These are phyloP conservation scores for Cordia subcordata DNA, from an alignment of 257 asterid species.

Conservation along the genomic window DNA sequence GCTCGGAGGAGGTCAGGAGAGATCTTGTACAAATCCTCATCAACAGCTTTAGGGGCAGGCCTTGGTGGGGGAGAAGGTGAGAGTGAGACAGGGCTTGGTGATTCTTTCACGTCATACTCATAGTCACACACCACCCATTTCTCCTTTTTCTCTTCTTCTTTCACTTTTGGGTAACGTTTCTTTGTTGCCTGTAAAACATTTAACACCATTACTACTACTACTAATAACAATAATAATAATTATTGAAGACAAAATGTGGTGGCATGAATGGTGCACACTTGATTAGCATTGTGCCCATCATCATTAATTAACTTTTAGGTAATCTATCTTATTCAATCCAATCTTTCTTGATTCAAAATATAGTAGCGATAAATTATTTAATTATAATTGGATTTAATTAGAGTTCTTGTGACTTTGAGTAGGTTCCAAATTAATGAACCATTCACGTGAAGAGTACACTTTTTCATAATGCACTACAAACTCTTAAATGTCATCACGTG, in stretches of 20 bases:
- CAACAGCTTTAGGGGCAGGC: slow-evolving; percentile 55
- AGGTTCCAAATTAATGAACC: no score
- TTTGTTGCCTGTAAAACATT: slow-evolving; percentile 31
- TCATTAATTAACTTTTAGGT: no score
- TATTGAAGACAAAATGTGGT: not conserved
- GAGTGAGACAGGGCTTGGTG: slow-evolving; percentile 29
- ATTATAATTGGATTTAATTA: no score
- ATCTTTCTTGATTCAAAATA: no score
- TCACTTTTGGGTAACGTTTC: slow-evolving; percentile 23
- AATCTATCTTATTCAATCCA: no score
- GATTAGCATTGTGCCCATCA: no score
- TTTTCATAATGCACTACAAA: not conserved
- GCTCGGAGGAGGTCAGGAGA: slow-evolving; percentile 63
- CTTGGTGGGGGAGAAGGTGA: slow-evolving; percentile 25
- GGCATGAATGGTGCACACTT: not conserved
- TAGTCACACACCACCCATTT: slow-evolving; percentile 46
- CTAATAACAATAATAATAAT: no score
- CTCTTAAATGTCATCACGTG: not conserved
- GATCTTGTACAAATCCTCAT: slow-evolving; percentile 80
- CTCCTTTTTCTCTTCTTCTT: slow-evolving; percentile 27
- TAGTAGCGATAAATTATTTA: no score
- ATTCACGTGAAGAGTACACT: no score
- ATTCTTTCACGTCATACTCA: slow-evolving; percentile 26
- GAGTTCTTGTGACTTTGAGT: no score
- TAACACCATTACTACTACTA: no score